Evolutionary conservation across 768 basidiomycete genomes (phyloP).

Genomic region (Leccinum truebloodii): DNA sequence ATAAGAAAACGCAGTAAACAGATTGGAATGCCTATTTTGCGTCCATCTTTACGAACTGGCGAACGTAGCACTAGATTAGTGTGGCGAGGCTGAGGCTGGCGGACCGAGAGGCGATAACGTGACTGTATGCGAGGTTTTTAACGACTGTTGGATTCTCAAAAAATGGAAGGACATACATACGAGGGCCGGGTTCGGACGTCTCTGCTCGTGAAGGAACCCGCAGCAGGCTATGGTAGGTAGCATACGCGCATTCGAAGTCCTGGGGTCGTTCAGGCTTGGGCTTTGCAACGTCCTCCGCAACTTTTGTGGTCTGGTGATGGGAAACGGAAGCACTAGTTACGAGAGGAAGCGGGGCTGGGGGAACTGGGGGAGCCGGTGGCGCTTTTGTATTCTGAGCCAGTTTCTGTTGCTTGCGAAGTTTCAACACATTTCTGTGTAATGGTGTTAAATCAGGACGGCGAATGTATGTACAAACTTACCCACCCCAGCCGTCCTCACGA

Average conservation of each 20-base stretch:
- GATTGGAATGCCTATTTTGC: too few relatives aligned
- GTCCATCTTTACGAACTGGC: too few relatives aligned
- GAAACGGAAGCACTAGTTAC: constrained; percentile 1
- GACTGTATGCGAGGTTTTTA: too few relatives aligned
- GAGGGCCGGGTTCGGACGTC: too few relatives aligned
- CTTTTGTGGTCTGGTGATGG: constrained; percentile 1
- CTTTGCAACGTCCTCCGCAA: constrained; percentile 2
- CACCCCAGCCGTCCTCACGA: constrained; percentile 55
- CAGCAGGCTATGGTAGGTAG: too few relatives aligned
- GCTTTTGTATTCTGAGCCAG: constrained; percentile 5
- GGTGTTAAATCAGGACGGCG: constrained; percentile 4
- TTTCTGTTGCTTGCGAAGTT: constrained; percentile 42
- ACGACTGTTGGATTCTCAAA: too few relatives aligned
- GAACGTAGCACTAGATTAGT: too few relatives aligned
- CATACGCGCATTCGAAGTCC: constrained; percentile 17
- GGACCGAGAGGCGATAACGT: too few relatives aligned
- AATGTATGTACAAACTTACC: constrained; percentile 43
- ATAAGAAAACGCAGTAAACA: too few relatives aligned
- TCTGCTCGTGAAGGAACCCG: too few relatives aligned
- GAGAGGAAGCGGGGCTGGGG: constrained; percentile 8
- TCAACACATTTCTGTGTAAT: constrained; percentile 43
- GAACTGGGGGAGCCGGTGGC: constrained; percentile 1
- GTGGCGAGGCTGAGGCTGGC: too few relatives aligned
- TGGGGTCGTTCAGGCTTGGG: constrained; percentile 9
- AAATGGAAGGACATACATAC: too few relatives aligned